Evolutionary conservation across 495 filamentous ascomycete species (phyloP).

Genomic region (Pseudoneurospora amorphoporcata): DNA sequence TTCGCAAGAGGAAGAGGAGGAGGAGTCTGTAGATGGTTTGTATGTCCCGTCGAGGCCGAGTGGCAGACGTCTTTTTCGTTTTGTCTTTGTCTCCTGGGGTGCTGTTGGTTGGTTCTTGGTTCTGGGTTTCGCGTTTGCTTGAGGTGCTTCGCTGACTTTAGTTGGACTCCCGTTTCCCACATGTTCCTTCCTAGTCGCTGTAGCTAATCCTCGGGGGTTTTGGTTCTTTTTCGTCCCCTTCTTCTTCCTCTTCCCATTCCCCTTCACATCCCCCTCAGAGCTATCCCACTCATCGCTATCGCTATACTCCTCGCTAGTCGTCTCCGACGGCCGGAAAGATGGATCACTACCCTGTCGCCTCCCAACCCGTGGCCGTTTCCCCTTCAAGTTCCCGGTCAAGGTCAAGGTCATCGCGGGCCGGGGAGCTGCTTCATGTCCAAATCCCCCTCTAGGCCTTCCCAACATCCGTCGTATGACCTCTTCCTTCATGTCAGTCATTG

Average conservation of each 20-base stretch:
- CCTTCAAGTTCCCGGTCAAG: neutral
- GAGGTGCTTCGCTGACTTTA: neutral
- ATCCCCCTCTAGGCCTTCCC: neutral
- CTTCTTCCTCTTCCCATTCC: neutral
- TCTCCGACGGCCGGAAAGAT: neutral
- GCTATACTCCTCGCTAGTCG: neutral
- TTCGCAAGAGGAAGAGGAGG: neutral
- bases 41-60: neutral
- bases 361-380: neutral
- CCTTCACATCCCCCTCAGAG: neutral
- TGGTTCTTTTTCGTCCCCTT: neutral
- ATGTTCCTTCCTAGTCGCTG: neutral
- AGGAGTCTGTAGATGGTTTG: neutral
- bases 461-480: neutral
- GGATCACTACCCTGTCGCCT: neutral
- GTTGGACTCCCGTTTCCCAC: neutral
- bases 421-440: no score
- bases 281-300: neutral
- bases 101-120: neutral
- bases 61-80: neutral
- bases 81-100: no score
- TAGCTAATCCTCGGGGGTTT: neutral
- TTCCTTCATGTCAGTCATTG: neutral
- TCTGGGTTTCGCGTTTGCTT: neutral
- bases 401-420: neutral